phyloP scores from a whole-genome alignment of 345 rosid species.

The Arabis hirsuta region DNA sequence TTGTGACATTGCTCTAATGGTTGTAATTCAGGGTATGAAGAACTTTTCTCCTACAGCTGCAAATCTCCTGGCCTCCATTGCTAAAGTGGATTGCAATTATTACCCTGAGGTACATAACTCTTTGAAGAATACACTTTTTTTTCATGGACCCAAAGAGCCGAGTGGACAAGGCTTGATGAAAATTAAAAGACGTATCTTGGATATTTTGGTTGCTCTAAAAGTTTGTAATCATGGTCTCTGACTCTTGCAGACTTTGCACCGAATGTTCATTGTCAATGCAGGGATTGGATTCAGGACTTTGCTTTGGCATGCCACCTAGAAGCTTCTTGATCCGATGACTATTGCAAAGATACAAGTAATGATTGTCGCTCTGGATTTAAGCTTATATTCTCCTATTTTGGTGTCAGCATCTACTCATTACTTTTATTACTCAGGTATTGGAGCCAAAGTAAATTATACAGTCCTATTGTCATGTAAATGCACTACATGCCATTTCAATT shows the following conservation, averaged over 20 bases:
- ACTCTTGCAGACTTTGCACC: slow-evolving; percentile 76
- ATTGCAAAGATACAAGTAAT: slow-evolving; percentile 82
- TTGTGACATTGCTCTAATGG: neutral
- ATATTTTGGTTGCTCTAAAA: slow-evolving; percentile 36
- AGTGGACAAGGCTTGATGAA: neutral
- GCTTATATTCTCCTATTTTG: neutral
- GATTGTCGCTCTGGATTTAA: slow-evolving; percentile 22
- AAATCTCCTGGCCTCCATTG: slow-evolving; percentile 72
- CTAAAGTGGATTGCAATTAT: slow-evolving; percentile 80
- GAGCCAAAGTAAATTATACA: slow-evolving; percentile 55
- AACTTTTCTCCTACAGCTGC: slow-evolving; percentile 82
- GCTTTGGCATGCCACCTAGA: slow-evolving; percentile 98
- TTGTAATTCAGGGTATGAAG: slow-evolving; percentile 73
- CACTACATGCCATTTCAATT: too few relatives aligned
- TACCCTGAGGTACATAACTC: slow-evolving; percentile 78
- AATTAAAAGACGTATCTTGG: neutral
- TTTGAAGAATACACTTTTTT: slow-evolving; percentile 16
- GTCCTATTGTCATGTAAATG: too few relatives aligned
- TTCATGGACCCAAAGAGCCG: slow-evolving; percentile 9
- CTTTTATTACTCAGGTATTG: slow-evolving; percentile 64
- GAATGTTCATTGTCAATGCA: slow-evolving; percentile 94
- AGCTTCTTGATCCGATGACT: slow-evolving; percentile 81
- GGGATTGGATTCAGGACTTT: slow-evolving; percentile 91
- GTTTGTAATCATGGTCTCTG: slow-evolving; percentile 47
- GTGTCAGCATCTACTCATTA: slow-evolving; percentile 14